A percentile compares a stretch with the other conserved stretches of the same genome.
These are phyloP conservation scores for Paralagenidium karlingii DNA, from an alignment of 352 stramenopile species.

Conservation along the genomic window DNA sequence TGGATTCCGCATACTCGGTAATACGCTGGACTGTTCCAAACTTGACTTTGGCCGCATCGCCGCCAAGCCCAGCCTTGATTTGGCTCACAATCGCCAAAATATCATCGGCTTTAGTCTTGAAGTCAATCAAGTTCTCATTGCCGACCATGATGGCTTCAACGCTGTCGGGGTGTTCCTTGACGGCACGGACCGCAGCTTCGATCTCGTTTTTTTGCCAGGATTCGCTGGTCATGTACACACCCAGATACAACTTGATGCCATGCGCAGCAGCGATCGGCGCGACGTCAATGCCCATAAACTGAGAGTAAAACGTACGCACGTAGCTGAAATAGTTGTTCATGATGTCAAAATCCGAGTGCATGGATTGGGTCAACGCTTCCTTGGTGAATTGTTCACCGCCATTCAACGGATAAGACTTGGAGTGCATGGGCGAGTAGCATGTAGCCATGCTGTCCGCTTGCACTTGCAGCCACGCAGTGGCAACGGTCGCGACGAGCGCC, in stretches of 20 bases:
- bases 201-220: conserved; percentile 13
- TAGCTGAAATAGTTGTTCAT: conserved; percentile 10
- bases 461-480: too few relatives aligned
- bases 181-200: conserved; percentile 8
- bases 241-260: conserved; percentile 15
- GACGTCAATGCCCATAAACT: conserved; percentile 13
- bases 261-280: conserved; percentile 11
- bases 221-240: conserved; percentile 15
- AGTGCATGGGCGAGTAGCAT: conserved; percentile 13
- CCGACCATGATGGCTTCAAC: conserved; percentile 17
- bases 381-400: conserved; percentile 1
- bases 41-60: conserved; percentile 4
- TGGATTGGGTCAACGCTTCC: conserved; percentile 6
- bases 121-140: conserved; percentile 18
- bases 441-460: conserved; percentile 12
- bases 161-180: conserved; percentile 10
- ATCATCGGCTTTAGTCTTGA: conserved; percentile 4
- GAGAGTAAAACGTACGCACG: conserved; percentile 23
- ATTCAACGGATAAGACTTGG: conserved; percentile 5
- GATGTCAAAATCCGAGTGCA: conserved; percentile 17
- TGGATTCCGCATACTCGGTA: conserved; percentile 11
- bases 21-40: conserved; percentile 19
- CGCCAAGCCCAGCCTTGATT: conserved; percentile 5
- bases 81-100: conserved; percentile 8
- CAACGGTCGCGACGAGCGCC: too few relatives aligned